A percentile compares a stretch with the other conserved stretches of the same genome.
These are phyloP conservation scores for Pseudopediastrum boryanum DNA, from an alignment of 139 green algal genomes.

Conservation along the genomic window DNA sequence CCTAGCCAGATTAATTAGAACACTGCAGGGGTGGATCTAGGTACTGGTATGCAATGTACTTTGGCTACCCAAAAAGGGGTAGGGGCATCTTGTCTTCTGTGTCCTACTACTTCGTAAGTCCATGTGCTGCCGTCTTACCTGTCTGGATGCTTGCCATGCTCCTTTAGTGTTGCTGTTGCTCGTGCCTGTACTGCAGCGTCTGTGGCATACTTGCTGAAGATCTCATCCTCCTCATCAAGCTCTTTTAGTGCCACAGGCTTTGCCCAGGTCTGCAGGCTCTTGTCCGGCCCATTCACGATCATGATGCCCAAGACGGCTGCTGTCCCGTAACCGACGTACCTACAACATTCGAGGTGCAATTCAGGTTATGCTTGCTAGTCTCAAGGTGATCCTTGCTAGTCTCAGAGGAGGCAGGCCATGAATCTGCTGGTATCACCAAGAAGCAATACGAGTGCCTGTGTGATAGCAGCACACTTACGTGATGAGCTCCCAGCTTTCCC, in stretches of 20 bases:
- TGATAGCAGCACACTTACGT: conserved; percentile 75
- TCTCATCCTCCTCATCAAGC: conserved; percentile 43
- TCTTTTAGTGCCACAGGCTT: conserved; percentile 42
- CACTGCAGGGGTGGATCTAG: neutral
- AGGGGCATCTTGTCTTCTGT: neutral
- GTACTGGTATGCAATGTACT: neutral
- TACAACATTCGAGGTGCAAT: too few species aligned
- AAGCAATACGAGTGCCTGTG: too few species aligned
- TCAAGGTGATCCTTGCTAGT: too few species aligned
- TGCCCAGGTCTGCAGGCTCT: conserved; percentile 45
- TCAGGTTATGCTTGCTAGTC: too few species aligned
- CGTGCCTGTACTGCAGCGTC: neutral
- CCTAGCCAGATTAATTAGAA: neutral
- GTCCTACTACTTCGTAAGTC: neutral
- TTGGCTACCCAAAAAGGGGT: neutral
- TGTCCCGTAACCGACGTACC: conserved; percentile 45
- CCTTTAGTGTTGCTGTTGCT: conserved; percentile 3
- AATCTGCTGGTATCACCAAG: too few species aligned
- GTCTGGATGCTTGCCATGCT: conserved; percentile 35
- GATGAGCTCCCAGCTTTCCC: conserved; percentile 85
- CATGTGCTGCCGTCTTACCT: neutral
- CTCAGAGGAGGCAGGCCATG: too few species aligned
- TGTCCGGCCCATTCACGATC: conserved; percentile 48
- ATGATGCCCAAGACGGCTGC: conserved; percentile 34
- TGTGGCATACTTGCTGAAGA: conserved; percentile 26